Evolutionary conservation across 2,329 filamentous ascomycete species (phyloP).

Genomic region (Colletotrichum liaoningense): DNA sequence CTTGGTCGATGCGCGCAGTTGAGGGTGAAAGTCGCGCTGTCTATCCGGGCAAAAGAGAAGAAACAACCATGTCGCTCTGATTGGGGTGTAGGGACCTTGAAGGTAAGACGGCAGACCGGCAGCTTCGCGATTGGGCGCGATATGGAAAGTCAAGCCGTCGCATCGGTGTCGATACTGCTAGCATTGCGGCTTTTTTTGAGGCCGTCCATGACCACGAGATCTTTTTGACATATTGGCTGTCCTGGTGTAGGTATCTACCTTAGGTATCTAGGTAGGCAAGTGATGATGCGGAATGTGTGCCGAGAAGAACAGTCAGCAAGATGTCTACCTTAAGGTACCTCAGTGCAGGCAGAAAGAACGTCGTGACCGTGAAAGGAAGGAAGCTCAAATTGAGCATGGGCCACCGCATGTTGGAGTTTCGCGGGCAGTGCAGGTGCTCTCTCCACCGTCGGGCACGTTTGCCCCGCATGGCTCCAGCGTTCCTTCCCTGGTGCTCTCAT

Average conservation of each 20-base stretch:
- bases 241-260: not conserved
- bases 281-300: not conserved
- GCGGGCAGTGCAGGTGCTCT: conserved; percentile 7
- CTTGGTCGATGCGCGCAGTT: not conserved
- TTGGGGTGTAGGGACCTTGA: not conserved
- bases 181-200: conserved; percentile 1
- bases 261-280: not conserved
- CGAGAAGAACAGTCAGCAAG: not conserved
- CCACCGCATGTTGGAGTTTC: conserved; percentile 3
- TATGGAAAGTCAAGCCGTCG: conserved; percentile 12
- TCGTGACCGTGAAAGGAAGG: not conserved
- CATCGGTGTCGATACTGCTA: conserved; percentile 8
- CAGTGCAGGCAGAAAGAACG: not conserved
- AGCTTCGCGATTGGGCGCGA: conserved; percentile 11
- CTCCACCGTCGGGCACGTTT: conserved; percentile 27
- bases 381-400: conserved; percentile 4
- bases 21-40: conserved; percentile 1
- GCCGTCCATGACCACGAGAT: conserved; percentile 17
- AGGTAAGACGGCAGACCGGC: not conserved
- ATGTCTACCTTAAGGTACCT: not conserved
- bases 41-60: conserved; percentile 19
- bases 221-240: not conserved
- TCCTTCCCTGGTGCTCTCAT: not conserved
- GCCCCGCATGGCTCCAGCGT: conserved; percentile 15
- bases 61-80: not conserved